Conservation (phyloP, 306 rosid genomes). For the Prinsepia uniflora region DNA sequence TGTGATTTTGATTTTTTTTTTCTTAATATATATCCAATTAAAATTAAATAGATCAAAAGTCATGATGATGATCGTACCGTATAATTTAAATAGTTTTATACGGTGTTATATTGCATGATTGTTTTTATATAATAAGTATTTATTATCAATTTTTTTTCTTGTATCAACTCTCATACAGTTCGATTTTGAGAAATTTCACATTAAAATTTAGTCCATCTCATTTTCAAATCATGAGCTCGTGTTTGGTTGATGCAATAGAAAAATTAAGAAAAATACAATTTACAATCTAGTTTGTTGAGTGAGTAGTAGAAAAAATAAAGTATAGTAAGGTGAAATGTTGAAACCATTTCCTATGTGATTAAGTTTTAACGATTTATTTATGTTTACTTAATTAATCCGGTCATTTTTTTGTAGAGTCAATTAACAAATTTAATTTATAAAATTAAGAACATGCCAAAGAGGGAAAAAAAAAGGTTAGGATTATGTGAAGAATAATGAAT, state of each 20-base stretch:
- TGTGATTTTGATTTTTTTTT: too few relatives aligned
- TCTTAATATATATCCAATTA: too few relatives aligned
- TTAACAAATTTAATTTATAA: background rate
- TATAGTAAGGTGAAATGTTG: constrained; percentile 1
- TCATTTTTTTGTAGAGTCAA: background rate
- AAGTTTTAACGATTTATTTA: background rate
- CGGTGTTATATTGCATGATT: too few relatives aligned
- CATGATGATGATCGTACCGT: too few relatives aligned
- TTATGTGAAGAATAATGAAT: background rate
- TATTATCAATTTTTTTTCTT: too few relatives aligned
- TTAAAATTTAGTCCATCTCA: too few relatives aligned
- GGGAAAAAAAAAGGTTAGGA: background rate
- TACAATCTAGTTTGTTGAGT: background rate
- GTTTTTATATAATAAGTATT: too few relatives aligned
- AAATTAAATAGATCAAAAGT: too few relatives aligned
- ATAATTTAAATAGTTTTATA: too few relatives aligned
- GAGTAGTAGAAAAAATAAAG: background rate
- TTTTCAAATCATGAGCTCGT: too few relatives aligned
- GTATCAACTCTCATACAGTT: too few relatives aligned
- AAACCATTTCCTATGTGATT: background rate
- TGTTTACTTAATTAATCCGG: background rate
- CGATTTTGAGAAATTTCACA: too few relatives aligned
- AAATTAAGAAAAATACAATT: background rate
- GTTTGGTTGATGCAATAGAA: background rate
- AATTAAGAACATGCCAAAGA: background rate